Evolutionary conservation across 352 stramenopile species (phyloP).

Genomic region (Halophytophthora batemanensis): DNA sequence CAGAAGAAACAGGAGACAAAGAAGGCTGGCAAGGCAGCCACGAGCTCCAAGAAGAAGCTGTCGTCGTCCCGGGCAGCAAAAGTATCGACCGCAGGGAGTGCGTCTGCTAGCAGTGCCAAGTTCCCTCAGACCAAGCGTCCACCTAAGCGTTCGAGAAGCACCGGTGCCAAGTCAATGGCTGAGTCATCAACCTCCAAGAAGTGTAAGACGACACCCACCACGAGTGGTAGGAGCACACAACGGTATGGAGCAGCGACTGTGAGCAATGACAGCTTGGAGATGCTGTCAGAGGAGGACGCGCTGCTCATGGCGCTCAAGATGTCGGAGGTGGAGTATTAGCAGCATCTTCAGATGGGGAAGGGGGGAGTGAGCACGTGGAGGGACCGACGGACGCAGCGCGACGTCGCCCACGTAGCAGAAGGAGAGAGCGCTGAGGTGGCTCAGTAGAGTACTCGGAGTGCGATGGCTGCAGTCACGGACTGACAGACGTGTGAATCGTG

Average conservation of each 20-base stretch:
- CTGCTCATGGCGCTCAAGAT: slow-evolving; percentile 36
- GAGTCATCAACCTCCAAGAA: slow-evolving; percentile 10
- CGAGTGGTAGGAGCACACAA: slow-evolving; percentile 6
- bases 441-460: too few relatives aligned
- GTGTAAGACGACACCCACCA: slow-evolving; percentile 16
- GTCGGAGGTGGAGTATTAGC: slow-evolving; percentile 42
- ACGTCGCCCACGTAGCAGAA: too few relatives aligned
- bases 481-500: too few relatives aligned
- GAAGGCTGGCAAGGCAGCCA: background rate
- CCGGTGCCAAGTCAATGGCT: slow-evolving; percentile 1
- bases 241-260: background rate
- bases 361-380: background rate
- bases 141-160: slow-evolving; percentile 15
- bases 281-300: slow-evolving; percentile 33
- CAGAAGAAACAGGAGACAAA: background rate
- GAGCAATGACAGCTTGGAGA: slow-evolving; percentile 1
- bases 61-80: slow-evolving; percentile 3
- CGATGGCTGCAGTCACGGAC: too few relatives aligned
- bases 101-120: background rate
- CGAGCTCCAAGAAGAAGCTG: background rate
- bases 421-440: too few relatives aligned
- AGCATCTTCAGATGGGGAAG: too few relatives aligned
- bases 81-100: slow-evolving; percentile 4
- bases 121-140: slow-evolving; percentile 11
- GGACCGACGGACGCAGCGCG: background rate